These are phyloP conservation scores for Thraustochytrium sp. DNA, from an alignment of 352 stramenopile species.

Conservation along the genomic window DNA sequence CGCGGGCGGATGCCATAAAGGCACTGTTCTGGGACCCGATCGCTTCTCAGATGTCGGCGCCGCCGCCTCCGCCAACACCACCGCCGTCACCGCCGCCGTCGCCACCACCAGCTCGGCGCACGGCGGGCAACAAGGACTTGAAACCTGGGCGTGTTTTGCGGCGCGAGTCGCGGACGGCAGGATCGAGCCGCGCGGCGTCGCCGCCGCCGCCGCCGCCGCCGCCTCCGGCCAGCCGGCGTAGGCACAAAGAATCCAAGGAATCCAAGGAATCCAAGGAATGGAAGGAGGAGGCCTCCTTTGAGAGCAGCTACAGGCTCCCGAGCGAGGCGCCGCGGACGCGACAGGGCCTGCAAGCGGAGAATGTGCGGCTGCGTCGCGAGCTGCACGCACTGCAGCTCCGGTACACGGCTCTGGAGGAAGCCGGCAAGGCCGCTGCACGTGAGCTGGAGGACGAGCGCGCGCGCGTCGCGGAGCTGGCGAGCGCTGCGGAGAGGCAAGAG, in stretches of 20 bases:
- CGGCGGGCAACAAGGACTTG: not conserved
- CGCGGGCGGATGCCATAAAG: not conserved
- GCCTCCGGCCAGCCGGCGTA: not conserved
- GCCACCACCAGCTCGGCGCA: not conserved
- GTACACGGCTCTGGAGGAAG: no score
- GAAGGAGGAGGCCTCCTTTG: no score
- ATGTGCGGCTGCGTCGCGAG: not conserved
- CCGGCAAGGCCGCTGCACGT: no score
- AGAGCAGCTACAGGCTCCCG: no score
- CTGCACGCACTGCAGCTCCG: no score
- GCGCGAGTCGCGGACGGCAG: not conserved
- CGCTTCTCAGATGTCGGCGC: not conserved
- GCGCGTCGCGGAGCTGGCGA: not conserved
- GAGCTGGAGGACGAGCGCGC: no score
- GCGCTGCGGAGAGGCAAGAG: not conserved
- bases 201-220: not conserved
- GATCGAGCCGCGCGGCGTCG: no score
- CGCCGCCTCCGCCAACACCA: not conserved
- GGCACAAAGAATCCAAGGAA: no score
- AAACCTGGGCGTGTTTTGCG: not conserved
- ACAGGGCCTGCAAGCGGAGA: no score
- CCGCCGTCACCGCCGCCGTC: not conserved
- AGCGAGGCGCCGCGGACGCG: no score
- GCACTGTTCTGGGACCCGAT: slow-evolving; percentile 5
- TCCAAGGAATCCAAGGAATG: no score